Evolutionary conservation across 2,329 filamentous ascomycete species (phyloP), one percentile per base, ranked within the genome.

Genomic region (Scytalidium lignicola): DNA sequence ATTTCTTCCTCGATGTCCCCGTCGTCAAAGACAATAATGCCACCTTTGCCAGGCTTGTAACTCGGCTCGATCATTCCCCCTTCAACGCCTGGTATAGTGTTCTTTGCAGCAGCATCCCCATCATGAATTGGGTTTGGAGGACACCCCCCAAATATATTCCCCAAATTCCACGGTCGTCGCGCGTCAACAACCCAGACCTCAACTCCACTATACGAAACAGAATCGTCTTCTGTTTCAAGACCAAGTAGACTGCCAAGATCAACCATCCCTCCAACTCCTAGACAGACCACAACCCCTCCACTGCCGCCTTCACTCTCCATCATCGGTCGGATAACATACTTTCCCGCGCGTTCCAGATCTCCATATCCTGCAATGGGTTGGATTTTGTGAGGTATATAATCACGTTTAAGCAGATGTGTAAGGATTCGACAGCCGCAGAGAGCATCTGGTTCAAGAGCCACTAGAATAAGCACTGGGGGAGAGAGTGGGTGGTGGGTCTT

Each of bases 311-410:
- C 79, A 23, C 82, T 83, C 62, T 87, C 84, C 75, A 90, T 91
- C 88, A 96, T 90, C 10, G 90, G 90, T 48, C 76, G 78, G 39
- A 96, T 86, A 41, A 95, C 76, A 57, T 91, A 83, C 62, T 81
- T 79, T 42, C 91, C 91, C 19, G 86, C 86, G 58, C 82, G 84
- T 63, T 88, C 79, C 43, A 99, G 80, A 66, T 97, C 93, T 56
- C 82, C 85, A 81, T 96, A 97, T 48, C 93, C 93, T 18, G 89
- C 83, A 48, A 99, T 86, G 1, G 93, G 93, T 62, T 96, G 89
- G 63, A 97, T 96, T 70, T 96, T 97, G 73, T 97, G 92, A 13
- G 87, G 88, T 59, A 99, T 95, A 65, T 95, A 97, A 74, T 99
- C 93, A 75, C 92, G 87, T 71, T 95, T 96, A 52, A 99, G 77